Evolutionary conservation across 139 green algal species (phyloP).

Genomic region (Chlorokybus atmophyticus): DNA sequence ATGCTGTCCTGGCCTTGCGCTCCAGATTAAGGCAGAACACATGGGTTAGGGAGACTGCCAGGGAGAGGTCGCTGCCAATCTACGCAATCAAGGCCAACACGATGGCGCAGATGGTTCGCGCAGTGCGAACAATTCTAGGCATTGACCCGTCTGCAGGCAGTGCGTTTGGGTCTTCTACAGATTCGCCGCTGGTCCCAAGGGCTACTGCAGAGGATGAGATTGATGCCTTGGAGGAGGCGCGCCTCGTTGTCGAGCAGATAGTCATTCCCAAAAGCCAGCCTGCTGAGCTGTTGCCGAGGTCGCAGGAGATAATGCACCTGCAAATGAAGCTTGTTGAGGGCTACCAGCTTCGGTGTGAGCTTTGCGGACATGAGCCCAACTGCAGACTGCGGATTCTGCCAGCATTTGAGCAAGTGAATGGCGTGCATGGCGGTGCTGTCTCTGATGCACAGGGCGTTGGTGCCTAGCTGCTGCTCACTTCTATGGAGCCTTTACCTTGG

Average conservation of each 20-base stretch:
- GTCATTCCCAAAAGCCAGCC: conserved; percentile 9
- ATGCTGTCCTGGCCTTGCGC: conserved; percentile 27
- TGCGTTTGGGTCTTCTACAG: background rate
- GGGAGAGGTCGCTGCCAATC: background rate
- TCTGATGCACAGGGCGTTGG: too few relatives aligned
- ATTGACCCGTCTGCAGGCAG: conserved; percentile 11
- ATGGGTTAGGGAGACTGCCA: conserved; percentile 18
- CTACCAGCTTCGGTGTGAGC: conserved; percentile 10
- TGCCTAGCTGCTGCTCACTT: too few relatives aligned
- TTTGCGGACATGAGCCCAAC: conserved; percentile 2
- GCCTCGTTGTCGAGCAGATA: conserved; percentile 18
- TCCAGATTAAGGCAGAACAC: conserved; percentile 25
- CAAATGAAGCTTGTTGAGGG: conserved; percentile 13
- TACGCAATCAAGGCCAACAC: conserved; percentile 20
- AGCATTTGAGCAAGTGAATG: too few relatives aligned
- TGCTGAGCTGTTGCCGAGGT: conserved; percentile 16
- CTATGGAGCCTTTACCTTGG: too few relatives aligned
- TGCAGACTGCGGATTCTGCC: conserved; percentile 22
- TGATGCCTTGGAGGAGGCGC: conserved; percentile 23
- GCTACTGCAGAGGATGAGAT: conserved; percentile 22
- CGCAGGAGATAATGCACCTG: background rate
- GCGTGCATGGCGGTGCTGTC: too few relatives aligned
- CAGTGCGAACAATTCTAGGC: conserved; percentile 19
- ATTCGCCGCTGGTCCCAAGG: background rate
- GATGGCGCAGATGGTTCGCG: conserved; percentile 23